Evolutionary conservation across 2,329 filamentous ascomycete genomes (phyloP), one percentile per base, ranked within the genome.

Genomic region (Ambrosiella xylebori): DNA sequence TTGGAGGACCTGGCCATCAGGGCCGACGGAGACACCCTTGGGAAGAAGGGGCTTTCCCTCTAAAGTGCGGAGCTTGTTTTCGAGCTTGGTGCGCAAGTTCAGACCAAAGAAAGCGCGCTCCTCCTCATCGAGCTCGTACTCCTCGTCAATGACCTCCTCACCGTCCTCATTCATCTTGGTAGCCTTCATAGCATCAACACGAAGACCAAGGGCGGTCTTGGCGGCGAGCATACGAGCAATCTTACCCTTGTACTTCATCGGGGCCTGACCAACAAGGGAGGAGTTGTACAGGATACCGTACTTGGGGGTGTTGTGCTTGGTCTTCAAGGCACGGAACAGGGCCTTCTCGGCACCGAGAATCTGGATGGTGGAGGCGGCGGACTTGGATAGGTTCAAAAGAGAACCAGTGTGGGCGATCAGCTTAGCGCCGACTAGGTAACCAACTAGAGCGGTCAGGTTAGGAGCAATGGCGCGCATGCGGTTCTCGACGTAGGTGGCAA

Each of bases 321-420:
- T 98, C 81, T 98, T 98, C 63, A 98, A 78, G 17, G 93, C 93
- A 67, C 93, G 84, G 84, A 98, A 98, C 50, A 98, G 82, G 7
- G 93, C 93, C 79, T 98, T 98, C 76, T 98, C 93, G 61, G 93
- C 93, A 76, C 93, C 93, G 59, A 97, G 82, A 67, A 98, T 96
- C 77, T 98, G 93, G 64, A 98, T 88, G 62, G 93, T 98, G 66
- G 86, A 93, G 73, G 88, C 89, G 61, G 93, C 89, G 65, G 86
- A 86, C 79, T 97, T 97, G 69, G 93, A 89, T 55, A 98, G 79
- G 75, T 85, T 95, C 78, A 94, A 85, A 65, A 98, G 80, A 61
- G 90, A 96, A 65, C 93, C 93, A 61, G 90, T 84, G 70, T 98
- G 93, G 53, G 93, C 87, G 65, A 98, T 96, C 57, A 98, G 81